These are phyloP conservation scores for Ceratocystis papillata DNA, from an alignment of 2,329 filamentous ascomycete genomes.

Conservation along the genomic window DNA sequence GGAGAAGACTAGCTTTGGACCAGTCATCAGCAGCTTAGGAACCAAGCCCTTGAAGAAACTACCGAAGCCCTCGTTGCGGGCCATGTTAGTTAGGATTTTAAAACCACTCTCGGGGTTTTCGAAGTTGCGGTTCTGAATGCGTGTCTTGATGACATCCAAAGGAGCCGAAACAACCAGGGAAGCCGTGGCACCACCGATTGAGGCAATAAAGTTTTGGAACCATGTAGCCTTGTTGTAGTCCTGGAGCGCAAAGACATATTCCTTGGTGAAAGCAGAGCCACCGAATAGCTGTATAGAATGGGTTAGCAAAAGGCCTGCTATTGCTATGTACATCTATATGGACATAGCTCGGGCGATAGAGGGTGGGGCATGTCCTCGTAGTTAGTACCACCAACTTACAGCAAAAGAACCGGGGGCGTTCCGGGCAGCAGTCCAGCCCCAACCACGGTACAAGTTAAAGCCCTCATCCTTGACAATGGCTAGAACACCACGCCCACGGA, in stretches of 20 bases:
- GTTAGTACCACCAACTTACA: conserved; percentile 42
- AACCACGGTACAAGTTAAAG: conserved; percentile 88
- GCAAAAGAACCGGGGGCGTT: conserved; percentile 97
- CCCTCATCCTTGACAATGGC: conserved; percentile 88
- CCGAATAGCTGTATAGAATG: conserved; percentile 63
- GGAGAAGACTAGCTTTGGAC: conserved; percentile 96
- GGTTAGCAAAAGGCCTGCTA: not conserved
- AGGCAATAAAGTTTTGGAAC: conserved; percentile 95
- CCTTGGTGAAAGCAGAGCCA: conserved; percentile 93
- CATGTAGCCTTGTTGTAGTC: conserved; percentile 95
- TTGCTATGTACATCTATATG: not conserved
- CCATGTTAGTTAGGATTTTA: conserved; percentile 85
- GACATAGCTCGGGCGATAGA: no score
- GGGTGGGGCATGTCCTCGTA: no score
- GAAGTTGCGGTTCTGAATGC: conserved; percentile 97
- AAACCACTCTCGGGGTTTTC: conserved; percentile 94
- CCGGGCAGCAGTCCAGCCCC: conserved; percentile 93
- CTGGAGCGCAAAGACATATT: conserved; percentile 77
- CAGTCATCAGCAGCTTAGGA: conserved; percentile 97
- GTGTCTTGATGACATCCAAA: conserved; percentile 94
- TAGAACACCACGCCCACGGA: conserved; percentile 83
- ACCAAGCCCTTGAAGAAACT: conserved; percentile 97
- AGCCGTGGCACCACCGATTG: conserved; percentile 85
- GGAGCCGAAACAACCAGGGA: conserved; percentile 95
- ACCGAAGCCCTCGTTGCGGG: conserved; percentile 70